Evolutionary conservation across 768 basidiomycete species (phyloP), one percentile per base, ranked within the genome.

Genomic region (Gelatoporia subvermispora): DNA sequence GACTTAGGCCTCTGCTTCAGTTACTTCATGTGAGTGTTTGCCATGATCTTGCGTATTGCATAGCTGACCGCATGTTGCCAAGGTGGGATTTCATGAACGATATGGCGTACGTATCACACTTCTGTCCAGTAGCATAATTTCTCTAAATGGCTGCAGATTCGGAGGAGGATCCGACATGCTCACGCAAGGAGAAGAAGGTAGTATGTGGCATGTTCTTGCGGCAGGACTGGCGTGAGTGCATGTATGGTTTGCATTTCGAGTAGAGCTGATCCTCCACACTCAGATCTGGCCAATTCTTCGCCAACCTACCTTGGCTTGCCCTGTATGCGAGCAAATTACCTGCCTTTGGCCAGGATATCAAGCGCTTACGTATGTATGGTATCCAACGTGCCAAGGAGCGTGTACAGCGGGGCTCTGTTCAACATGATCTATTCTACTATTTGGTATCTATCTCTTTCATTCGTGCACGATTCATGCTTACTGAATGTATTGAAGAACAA

Each of bases 81-180:
- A 75, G 73, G 23, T 72, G 68, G 47, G 73, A 75, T 52, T 70
- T 76, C 47, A 76, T 75, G 73, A 70, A 72, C 43, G 73, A 74
- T 48, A 31, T 31, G 28, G 28, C 13, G 28, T 31, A 13, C 28
- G 28, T 31, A 7, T 13, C 28, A 31, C 28, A 7, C 13, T 31
- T 13, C 28, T 31, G 5, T 5, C 28, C 5, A 7, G 28, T 31
- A 13, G 28, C 28, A 13, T 31, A 31, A 13, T 13, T 5, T 7
- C 28, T 31, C 28, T 13, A 31, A 5, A 31, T 31, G n/a, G n/a
- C n/a, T 31, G 28, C 28, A 31, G 28, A 5, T 31, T 31, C 28
- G 28, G 28, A 5, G 28, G 28, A 31, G 28, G 28, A 5, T 31
- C 28, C 13, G 28, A 31, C 13, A 31, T 31, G 28, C 28, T 31